Evolutionary conservation across 192 early-diverging fungal genomes (phyloP).

Genomic region (Chytriomyces confervae): DNA sequence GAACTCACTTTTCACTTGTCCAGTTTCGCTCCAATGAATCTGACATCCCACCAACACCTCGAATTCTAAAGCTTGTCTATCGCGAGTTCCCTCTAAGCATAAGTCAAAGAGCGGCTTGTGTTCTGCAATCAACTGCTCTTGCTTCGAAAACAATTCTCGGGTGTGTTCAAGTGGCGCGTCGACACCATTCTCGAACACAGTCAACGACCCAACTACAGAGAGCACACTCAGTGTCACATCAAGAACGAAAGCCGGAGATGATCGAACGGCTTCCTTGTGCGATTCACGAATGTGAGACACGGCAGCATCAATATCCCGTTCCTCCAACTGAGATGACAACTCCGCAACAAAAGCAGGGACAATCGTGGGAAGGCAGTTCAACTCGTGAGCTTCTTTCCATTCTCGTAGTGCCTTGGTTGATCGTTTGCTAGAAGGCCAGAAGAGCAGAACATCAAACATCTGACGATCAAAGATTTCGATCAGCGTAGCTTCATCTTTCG

Average conservation of each 20-base stretch:
- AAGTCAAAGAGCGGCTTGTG: conserved; percentile 30
- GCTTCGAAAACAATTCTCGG: conserved; percentile 36
- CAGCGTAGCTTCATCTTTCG: conserved; percentile 32
- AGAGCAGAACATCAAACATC: conserved; percentile 37
- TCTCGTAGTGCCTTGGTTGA: conserved; percentile 30
- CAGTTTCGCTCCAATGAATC: conserved; percentile 33
- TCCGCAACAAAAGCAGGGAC: neutral
- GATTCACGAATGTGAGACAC: conserved; percentile 9
- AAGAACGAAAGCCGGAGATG: conserved; percentile 26
- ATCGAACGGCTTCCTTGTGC: conserved; percentile 8
- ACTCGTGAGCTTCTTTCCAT: conserved; percentile 38
- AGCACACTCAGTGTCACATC: conserved; percentile 29
- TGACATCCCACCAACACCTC: conserved; percentile 36
- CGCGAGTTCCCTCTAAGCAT: conserved; percentile 1
- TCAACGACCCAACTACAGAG: conserved; percentile 25
- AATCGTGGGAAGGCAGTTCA: conserved; percentile 18
- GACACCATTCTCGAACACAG: conserved; percentile 38
- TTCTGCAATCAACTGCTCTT: conserved; percentile 29
- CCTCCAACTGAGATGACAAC: neutral
- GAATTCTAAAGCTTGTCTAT: conserved; percentile 22
- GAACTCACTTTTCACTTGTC: conserved; percentile 29
- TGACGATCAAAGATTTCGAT: conserved; percentile 23
- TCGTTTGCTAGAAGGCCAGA: conserved; percentile 44
- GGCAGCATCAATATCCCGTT: conserved; percentile 12
- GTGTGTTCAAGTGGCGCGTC: conserved; percentile 27